phyloP scores from a whole-genome alignment of 495 filamentous ascomycete genomes.

The Penicillium cinerascens region DNA sequence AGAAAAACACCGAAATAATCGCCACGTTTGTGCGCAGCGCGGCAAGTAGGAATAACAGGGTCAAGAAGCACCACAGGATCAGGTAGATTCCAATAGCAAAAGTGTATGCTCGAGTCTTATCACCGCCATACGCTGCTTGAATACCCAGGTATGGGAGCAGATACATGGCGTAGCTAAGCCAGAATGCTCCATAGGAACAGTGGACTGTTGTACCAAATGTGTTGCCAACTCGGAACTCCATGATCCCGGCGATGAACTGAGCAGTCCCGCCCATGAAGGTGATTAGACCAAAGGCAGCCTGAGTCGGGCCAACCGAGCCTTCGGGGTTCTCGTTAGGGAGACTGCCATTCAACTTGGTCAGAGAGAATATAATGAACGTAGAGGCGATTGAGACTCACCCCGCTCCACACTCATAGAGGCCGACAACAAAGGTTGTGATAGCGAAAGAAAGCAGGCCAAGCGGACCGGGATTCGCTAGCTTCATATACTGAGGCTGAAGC shows the following conservation, averaged over 20 bases:
- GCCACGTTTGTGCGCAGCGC: slow-evolving; percentile 84
- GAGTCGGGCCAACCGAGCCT: slow-evolving; percentile 2
- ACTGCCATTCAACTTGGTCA: neutral
- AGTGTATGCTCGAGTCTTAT: slow-evolving; percentile 5
- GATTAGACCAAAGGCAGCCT: slow-evolving; percentile 9
- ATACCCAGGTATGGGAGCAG: slow-evolving; percentile 9
- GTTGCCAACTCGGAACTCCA: slow-evolving; percentile 18
- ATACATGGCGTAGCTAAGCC: slow-evolving; percentile 15
- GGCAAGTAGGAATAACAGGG: slow-evolving; percentile 38
- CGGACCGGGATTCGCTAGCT: neutral
- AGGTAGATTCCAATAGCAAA: slow-evolving; percentile 15
- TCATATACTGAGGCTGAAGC: neutral
- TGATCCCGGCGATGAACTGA: slow-evolving; percentile 7
- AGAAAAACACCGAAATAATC: slow-evolving; percentile 6
- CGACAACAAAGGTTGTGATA: neutral
- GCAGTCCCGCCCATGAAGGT: slow-evolving; percentile 15
- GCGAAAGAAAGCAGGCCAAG: neutral
- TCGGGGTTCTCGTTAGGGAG: neutral
- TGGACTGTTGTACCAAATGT: slow-evolving; percentile 14
- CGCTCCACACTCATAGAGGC: neutral
- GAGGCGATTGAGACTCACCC: neutral
- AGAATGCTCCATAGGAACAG: slow-evolving; percentile 15
- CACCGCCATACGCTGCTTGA: slow-evolving; percentile 8
- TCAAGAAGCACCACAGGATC: slow-evolving; percentile 17
- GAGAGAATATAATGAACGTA: neutral